A percentile compares a stretch with the other conserved stretches of the same genome.
Conservation (phyloP, 2,329 filamentous ascomycete genomes). For the Macrophomina pseudophaseolina region DNA sequence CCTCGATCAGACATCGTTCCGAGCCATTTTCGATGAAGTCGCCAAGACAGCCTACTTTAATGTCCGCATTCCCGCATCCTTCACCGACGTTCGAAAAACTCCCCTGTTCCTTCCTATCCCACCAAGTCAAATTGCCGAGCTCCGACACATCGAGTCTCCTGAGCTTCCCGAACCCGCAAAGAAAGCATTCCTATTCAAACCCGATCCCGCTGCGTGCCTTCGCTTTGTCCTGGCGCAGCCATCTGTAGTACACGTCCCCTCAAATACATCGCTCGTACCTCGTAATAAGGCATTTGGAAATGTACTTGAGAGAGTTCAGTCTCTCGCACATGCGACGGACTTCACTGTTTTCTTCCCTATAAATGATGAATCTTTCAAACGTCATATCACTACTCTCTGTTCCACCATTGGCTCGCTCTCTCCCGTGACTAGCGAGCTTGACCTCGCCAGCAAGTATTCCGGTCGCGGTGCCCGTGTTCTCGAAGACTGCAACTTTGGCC, state of each 20-base stretch:
- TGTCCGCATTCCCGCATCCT: neutral
- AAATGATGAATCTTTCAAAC: neutral
- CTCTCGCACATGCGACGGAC: neutral
- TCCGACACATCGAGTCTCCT: neutral
- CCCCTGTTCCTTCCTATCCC: neutral
- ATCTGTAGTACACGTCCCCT: neutral
- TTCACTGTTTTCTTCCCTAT: neutral
- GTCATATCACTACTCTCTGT: neutral
- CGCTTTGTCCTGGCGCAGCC: neutral
- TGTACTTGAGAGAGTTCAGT: neutral
- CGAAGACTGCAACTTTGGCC: slow-evolving; percentile 3
- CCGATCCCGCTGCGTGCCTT: neutral
- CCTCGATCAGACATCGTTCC: neutral
- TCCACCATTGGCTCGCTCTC: slow-evolving; percentile 1
- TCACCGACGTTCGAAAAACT: neutral
- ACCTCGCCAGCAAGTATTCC: neutral
- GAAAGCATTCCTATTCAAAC: neutral
- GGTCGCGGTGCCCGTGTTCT: neutral
- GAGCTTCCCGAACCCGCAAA: neutral
- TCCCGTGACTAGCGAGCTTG: slow-evolving; percentile 1
- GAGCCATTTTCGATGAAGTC: neutral
- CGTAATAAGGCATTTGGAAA: slow-evolving; percentile 2
- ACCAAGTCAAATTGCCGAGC: neutral
- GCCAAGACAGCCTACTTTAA: neutral
- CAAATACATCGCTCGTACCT: neutral